Evolutionary conservation across 2,329 filamentous ascomycete species (phyloP), one percentile per base, ranked within the genome.

Genomic region (Helotiales sp.): DNA sequence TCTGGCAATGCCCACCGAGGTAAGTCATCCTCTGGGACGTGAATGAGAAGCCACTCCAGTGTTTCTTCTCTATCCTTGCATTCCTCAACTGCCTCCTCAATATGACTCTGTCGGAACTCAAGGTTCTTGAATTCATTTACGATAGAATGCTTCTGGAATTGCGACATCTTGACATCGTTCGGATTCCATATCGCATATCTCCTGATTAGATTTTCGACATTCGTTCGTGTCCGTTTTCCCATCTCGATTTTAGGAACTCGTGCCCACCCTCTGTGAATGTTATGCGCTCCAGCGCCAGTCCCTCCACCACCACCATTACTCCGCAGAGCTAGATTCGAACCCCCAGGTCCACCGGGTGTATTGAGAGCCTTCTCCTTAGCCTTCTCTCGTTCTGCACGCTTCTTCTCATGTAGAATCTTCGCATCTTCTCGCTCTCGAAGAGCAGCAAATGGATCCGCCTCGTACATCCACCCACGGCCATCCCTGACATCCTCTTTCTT

Each of bases 1-100:
- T 96, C 94, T 0, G 96, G 96, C 49, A 99, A 82, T 73, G 93
- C 93, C 93, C 95, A 98, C 6, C 87, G 84, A 0, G 96, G 96
- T n/a, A 98, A 82, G 75, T 98, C 96, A 77, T 99, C 96, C 77
- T 99, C 96, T 0, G 96, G 96, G 2, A 99, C 93, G 79, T 99
- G 95, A 61, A 98, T 94, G 58, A 99, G 85, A 17, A 99, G 85
- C 96, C 96, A 99, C 78, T 98, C 95, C 2, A 99, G 84, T 17
- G 93, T 90, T 80, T 99, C 96, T 77, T 97, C 94, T 32, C 91
- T 86, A 77, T 97, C 93, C 78, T 95, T 96, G 81, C 94, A 97
- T 74, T 94, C 89, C 52, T 88, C 88, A 0, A 92, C 87, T 8
- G 96, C 95, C 80, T 99, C 96, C 76, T 96, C 89, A 47, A 94